Evolutionary conservation across 139 green algal species (phyloP).

Genomic region (Gonium pectorale): DNA sequence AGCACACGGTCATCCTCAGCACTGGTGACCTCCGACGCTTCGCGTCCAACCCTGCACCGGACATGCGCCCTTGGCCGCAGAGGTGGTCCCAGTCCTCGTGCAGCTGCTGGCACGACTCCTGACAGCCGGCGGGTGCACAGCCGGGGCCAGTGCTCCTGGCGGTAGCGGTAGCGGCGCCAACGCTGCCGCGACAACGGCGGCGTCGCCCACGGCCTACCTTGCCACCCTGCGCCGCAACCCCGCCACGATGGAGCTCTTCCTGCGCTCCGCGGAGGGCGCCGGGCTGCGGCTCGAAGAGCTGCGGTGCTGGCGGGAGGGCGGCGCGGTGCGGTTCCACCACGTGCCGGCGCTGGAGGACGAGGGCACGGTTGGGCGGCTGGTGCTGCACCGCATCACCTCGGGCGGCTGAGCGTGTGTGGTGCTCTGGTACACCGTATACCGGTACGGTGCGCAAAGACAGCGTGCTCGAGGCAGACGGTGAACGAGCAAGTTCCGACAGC

Average conservation of each 20-base stretch:
- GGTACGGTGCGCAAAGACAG: too few relatives aligned
- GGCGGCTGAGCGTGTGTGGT: too few relatives aligned
- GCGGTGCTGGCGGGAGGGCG: neutral
- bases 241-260: slow-evolving; percentile 53
- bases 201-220: slow-evolving; percentile 27
- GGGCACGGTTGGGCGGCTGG: neutral
- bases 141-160: neutral
- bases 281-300: slow-evolving; percentile 33
- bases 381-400: neutral
- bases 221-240: slow-evolving; percentile 43
- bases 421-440: too few relatives aligned
- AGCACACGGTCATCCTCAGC: neutral
- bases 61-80: neutral
- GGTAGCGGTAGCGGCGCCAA: neutral
- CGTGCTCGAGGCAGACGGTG: too few relatives aligned
- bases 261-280: neutral
- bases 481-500: too few relatives aligned
- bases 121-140: neutral
- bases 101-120: neutral
- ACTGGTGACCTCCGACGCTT: neutral
- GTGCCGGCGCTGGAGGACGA: neutral
- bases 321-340: slow-evolving; percentile 25
- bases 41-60: neutral
- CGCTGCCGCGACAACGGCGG: neutral
- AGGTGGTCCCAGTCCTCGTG: slow-evolving; percentile 22